Conservation (phyloP, 306 rosid genomes). For the Fagus crenata region DNA sequence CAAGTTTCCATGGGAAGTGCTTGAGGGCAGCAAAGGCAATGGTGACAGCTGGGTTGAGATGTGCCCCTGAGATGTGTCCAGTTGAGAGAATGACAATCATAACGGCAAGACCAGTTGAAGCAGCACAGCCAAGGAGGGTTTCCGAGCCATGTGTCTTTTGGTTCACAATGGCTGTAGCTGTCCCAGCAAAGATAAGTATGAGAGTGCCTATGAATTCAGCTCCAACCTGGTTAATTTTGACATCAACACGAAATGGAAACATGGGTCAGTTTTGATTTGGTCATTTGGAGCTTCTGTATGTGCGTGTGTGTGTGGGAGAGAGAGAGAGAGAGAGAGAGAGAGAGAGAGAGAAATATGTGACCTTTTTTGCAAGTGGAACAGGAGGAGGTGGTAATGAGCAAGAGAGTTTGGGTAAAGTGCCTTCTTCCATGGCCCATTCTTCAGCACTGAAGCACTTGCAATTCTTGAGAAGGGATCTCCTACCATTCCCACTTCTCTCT, state of each 20-base stretch:
- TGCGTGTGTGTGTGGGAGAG: too few species aligned
- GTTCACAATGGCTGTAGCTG: constrained; percentile 75
- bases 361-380: constrained; percentile 74
- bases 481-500: constrained; percentile 41
- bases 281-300: too few species aligned
- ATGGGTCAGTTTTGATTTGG: constrained; percentile 11
- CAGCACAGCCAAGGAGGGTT: constrained; percentile 68
- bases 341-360: constrained; percentile 12
- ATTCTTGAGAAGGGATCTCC: constrained; percentile 56
- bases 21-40: constrained; percentile 83
- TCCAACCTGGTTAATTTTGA: constrained; percentile 58
- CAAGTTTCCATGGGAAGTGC: constrained; percentile 87
- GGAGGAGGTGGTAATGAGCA: constrained; percentile 66
- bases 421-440: constrained; percentile 70
- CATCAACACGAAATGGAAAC: constrained; percentile 16
- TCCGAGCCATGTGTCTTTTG: constrained; percentile 62
- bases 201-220: constrained; percentile 88
- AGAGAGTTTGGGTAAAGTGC: constrained; percentile 56
- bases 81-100: constrained; percentile 77
- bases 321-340: background rate
- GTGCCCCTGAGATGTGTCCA: constrained; percentile 90
- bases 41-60: constrained; percentile 84
- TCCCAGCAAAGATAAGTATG: constrained; percentile 70
- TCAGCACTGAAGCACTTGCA: constrained; percentile 59
- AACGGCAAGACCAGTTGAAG: constrained; percentile 71